phyloP scores from a whole-genome alignment of 768 basidiomycete genomes.

The Naematelia aurantialba region DNA sequence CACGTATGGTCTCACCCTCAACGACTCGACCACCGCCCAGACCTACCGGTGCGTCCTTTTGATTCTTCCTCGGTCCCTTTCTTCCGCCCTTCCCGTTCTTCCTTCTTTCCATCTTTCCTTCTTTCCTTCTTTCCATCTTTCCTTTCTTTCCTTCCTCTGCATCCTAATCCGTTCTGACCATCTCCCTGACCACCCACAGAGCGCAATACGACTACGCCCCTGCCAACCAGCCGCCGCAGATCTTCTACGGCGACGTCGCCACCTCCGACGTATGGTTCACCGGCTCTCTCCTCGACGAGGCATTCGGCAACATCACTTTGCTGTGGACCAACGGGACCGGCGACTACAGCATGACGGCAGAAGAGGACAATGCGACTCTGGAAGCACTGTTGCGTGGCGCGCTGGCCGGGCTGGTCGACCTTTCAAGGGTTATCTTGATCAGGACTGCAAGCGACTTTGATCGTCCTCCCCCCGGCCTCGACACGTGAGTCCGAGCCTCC shows the following conservation, averaged over 20 bases:
- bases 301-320: slow-evolving; percentile 52
- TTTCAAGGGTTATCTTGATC: slow-evolving; percentile 51
- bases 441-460: slow-evolving; percentile 44
- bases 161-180: not conserved
- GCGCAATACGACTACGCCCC: slow-evolving; percentile 48
- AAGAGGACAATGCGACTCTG: slow-evolving; percentile 54
- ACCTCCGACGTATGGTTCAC: slow-evolving; percentile 52
- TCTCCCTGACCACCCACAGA: too few relatives aligned
- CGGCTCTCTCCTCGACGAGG: slow-evolving; percentile 50
- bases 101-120: too few relatives aligned
- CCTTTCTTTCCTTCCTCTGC: too few relatives aligned
- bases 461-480: slow-evolving; percentile 16
- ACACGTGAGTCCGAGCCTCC: slow-evolving; percentile 27
- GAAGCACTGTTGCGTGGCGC: slow-evolving; percentile 52
- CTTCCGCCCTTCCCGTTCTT: too few relatives aligned
- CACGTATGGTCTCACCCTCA: slow-evolving; percentile 47
- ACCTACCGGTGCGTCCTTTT: too few relatives aligned
- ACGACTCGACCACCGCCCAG: slow-evolving; percentile 47
- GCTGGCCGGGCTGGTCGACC: slow-evolving; percentile 50
- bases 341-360: slow-evolving; percentile 26
- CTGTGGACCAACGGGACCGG: slow-evolving; percentile 47
- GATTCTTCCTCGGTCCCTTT: too few relatives aligned
- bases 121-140: too few relatives aligned
- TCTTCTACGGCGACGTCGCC: slow-evolving; percentile 50
- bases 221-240: slow-evolving; percentile 47